Conservation (phyloP, 345 rosid genomes). For the Eucalyptus coolabah region DNA sequence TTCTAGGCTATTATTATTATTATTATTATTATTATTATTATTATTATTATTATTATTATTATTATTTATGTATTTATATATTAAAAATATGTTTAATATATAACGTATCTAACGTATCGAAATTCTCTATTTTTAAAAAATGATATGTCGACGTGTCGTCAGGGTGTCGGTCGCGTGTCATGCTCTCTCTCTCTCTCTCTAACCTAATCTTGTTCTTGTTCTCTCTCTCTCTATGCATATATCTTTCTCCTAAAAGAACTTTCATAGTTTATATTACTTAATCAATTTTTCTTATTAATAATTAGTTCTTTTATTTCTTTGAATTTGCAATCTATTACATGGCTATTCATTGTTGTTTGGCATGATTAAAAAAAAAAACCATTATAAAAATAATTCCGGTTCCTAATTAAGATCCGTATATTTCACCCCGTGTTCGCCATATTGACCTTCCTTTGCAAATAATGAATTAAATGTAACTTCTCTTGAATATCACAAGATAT, state of each 20-base stretch:
- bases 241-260: not conserved
- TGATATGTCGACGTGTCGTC: too few relatives aligned
- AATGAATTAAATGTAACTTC: not conserved
- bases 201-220: too few relatives aligned
- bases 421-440: not conserved
- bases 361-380: not conserved
- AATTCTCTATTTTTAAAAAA: too few relatives aligned
- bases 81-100: too few relatives aligned
- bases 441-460: not conserved
- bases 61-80: too few relatives aligned
- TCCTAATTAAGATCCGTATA: not conserved
- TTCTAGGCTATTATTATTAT: too few relatives aligned
- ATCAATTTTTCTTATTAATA: not conserved
- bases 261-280: not conserved
- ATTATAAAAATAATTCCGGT: not conserved
- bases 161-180: too few relatives aligned
- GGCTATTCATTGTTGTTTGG: not conserved
- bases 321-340: not conserved
- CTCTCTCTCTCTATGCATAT: accelerated
- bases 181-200: not conserved
- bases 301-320: not conserved
- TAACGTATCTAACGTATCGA: too few relatives aligned
- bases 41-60: too few relatives aligned
- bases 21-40: too few relatives aligned
- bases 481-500: not conserved